Evolutionary conservation across 768 basidiomycete species (phyloP), one percentile per base, ranked within the genome.

Genomic region (Brasilioporus rufonigricans): DNA sequence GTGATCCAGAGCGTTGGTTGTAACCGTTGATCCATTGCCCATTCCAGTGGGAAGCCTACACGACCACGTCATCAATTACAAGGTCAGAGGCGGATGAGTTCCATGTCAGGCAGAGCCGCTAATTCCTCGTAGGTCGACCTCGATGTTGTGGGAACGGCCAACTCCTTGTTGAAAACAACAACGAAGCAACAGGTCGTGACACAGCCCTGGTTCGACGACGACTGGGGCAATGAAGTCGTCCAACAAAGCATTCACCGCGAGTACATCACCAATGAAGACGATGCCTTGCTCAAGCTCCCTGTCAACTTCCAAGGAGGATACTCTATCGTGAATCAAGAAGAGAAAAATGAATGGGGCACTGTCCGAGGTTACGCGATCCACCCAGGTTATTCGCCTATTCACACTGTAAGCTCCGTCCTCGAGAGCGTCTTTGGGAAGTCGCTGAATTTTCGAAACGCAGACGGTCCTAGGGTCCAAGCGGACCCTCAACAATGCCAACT

Each of bases 61-160:
- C 56, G 85, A 87, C 64, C 85, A 86, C 60, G 78, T 86, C 32
- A 81, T 87, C 64, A 85, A 84, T 64, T 83, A 75, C 69, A 83
- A 81, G 68, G 80, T 75, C n/a, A 11, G 56, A 24, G 13, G 41
- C 21, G 21, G 8, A 36, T 45, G 38, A 44, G 32, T 43, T 26
- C 13, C 29, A 23, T 12, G 21, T 31, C 48, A n/a, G 26, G 18
- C 29, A 14, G 11, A 31, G 39, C 45, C 11, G 35, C 26, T 57
- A 7, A 61, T 52, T 43, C n/a, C 50, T 58, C 35, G 33, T 57
- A 81, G 70, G 79, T 87, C 58, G 86, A 87, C 56, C 77, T 87
- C 33, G 85, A 87, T 55, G 74, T 87, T 40, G 83, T 72, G 1
- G 85, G 86, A 2, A 70, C 70, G n/a, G 63, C 72, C 12, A 87